Evolutionary conservation across 768 basidiomycete species (phyloP).

Genomic region (Trametes coccinea): DNA sequence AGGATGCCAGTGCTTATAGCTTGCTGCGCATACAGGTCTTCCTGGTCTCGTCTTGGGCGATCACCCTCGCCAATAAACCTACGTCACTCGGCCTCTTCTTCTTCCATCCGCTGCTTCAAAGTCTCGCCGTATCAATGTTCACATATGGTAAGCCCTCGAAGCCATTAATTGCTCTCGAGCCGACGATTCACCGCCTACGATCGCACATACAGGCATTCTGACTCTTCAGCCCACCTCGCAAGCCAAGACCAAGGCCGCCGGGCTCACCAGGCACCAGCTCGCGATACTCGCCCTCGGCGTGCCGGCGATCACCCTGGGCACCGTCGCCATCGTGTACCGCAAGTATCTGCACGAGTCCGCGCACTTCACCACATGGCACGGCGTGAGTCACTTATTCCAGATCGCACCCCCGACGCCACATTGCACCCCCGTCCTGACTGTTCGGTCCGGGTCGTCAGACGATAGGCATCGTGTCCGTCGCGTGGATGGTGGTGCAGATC

Average conservation of each 20-base stretch:
- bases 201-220: conserved; percentile 58
- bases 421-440: neutral
- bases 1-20: neutral
- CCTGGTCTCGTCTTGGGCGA: conserved; percentile 29
- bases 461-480: conserved; percentile 62
- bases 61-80: conserved; percentile 28
- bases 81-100: conserved; percentile 39
- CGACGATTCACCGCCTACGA: neutral
- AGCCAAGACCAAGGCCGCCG: conserved; percentile 63
- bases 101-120: conserved; percentile 43
- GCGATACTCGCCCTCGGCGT: conserved; percentile 57
- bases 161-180: neutral
- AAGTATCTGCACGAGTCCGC: conserved; percentile 50
- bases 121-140: conserved; percentile 31
- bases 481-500: conserved; percentile 64
- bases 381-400: conserved; percentile 43
- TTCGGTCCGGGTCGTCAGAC: conserved; percentile 32
- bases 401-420: conserved; percentile 4
- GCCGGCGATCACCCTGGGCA: conserved; percentile 59
- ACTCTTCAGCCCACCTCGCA: conserved; percentile 76
- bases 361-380: conserved; percentile 79
- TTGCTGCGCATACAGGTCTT: conserved; percentile 22
- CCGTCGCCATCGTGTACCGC: conserved; percentile 59
- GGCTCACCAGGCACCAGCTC: conserved; percentile 68
- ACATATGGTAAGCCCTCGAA: conserved; percentile 44